Percentiles rank a stretch among this genome's conserved stretches.
Evolutionary conservation across 2,329 filamentous ascomycete genomes (phyloP).

Genomic region (Cercospora berteroae): DNA sequence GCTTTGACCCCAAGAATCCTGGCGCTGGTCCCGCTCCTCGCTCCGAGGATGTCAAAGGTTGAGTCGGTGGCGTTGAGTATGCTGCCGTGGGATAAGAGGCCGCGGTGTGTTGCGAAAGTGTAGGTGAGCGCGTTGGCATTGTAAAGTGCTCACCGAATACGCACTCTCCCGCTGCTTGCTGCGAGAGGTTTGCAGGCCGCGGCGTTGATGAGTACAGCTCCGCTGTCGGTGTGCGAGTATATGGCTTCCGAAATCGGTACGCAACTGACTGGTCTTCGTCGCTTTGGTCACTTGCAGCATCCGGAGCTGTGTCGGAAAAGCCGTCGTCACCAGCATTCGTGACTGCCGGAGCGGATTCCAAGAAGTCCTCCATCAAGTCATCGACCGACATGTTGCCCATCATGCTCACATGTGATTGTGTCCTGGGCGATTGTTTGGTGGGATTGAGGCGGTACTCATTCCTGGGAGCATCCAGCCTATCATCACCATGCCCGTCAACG

Average conservation of each 20-base stretch:
- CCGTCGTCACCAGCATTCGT: not conserved
- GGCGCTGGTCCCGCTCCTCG: not conserved
- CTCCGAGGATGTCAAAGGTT: not conserved
- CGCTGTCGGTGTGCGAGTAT: not conserved
- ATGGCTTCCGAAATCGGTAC: not conserved
- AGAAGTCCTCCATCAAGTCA: not conserved
- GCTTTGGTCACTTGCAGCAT: not conserved
- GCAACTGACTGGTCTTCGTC: not conserved
- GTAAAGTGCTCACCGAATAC: not conserved
- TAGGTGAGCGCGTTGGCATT: not conserved
- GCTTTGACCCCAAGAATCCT: not conserved
- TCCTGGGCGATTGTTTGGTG: no score
- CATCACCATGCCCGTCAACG: not conserved
- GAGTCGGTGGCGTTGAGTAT: not conserved
- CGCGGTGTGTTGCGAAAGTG: not conserved
- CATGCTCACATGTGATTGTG: not conserved
- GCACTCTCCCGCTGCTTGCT: not conserved
- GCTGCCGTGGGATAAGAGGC: not conserved
- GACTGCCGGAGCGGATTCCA: not conserved
- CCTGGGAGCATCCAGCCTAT: no score
- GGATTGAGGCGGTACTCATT: no score
- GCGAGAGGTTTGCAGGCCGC: not conserved
- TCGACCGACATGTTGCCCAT: not conserved
- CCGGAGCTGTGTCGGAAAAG: not conserved
- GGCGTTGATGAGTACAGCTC: not conserved